Evolutionary conservation across 257 asterid species (phyloP), one percentile per base, ranked within the genome.

Genomic region (Nicotiana knightiana): DNA sequence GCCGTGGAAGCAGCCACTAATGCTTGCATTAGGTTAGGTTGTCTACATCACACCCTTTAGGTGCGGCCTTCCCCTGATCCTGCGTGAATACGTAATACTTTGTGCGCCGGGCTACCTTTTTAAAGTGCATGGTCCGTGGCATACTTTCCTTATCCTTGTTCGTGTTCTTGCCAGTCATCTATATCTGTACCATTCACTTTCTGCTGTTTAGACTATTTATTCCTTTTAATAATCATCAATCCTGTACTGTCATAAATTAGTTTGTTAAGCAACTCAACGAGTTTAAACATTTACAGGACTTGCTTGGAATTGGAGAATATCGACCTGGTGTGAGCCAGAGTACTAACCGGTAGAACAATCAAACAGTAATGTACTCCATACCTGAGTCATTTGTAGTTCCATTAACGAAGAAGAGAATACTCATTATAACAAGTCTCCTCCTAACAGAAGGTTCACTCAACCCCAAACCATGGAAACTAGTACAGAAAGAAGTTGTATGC

Each of bases 291-390:
- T 86, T 91, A 88, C 94, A 96, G 98, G 99, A 96, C 89, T 91
- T 96, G 87, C 97, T 96, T 39, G 99, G 99, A 63, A 94, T 96
- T 57, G 99, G 99, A 82, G 97, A 96, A 87, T 96, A 93, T 86
- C 92, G 94, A 15, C 92, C 97, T 46, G 96, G 93, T 32, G 89
- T 88, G 61, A 85, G 86, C 89, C 92, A 70, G 58, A 48, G 85
- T 87, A 61, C 80, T 78, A 81, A 85, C 84, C 55, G 83, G 30
- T 88, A 85, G 83, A 24, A 71, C 21, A 71, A 71, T 71, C 13
- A 13, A 43, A 43, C 11, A 1, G 58, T 70, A 24, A 12, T 6
- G 12, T 12, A 4, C 78, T 70, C 37, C 24, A 24, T 71, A 43
- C 10, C 13, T 13, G 28, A 46, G 61, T 48, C 79, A 73, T 24